phyloP scores from a whole-genome alignment of 805 yeast species.

The Nakazawaea siamensis region DNA sequence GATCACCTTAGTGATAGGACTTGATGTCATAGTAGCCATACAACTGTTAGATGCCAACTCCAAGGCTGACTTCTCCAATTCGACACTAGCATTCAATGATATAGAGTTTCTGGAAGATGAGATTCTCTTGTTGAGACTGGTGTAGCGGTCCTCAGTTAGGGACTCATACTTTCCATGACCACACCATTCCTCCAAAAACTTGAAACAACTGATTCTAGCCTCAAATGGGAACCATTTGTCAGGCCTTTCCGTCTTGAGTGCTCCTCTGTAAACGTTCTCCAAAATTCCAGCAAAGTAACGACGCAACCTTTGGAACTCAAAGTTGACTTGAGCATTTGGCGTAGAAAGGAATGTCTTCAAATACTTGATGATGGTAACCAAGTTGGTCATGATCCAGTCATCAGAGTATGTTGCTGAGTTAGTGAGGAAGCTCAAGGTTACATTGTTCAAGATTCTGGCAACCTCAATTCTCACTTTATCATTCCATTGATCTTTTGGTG shows the following conservation, averaged over 20 bases:
- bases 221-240: constrained; percentile 74
- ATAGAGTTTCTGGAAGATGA: constrained; percentile 28
- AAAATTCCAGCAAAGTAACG: constrained; percentile 78
- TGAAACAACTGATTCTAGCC: constrained; percentile 76
- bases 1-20: constrained; percentile 49
- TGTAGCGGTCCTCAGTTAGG: constrained; percentile 60
- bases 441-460: constrained; percentile 62
- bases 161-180: constrained; percentile 67
- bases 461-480: constrained; percentile 61
- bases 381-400: constrained; percentile 56
- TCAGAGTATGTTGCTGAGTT: constrained; percentile 48
- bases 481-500: constrained; percentile 20
- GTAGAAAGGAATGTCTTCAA: constrained; percentile 47
- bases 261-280: constrained; percentile 61
- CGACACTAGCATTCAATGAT: constrained; percentile 35
- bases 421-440: constrained; percentile 56
- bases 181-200: constrained; percentile 88
- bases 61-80: constrained; percentile 64
- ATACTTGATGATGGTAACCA: constrained; percentile 54
- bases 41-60: constrained; percentile 70
- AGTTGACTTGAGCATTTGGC: constrained; percentile 51
- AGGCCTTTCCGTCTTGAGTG: constrained; percentile 32
- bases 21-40: constrained; percentile 76
- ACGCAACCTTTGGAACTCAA: constrained; percentile 68
- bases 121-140: constrained; percentile 31